phyloP scores from a whole-genome alignment of 1,284 basidiomycete species.

The Leccinum cinnamomeum region DNA sequence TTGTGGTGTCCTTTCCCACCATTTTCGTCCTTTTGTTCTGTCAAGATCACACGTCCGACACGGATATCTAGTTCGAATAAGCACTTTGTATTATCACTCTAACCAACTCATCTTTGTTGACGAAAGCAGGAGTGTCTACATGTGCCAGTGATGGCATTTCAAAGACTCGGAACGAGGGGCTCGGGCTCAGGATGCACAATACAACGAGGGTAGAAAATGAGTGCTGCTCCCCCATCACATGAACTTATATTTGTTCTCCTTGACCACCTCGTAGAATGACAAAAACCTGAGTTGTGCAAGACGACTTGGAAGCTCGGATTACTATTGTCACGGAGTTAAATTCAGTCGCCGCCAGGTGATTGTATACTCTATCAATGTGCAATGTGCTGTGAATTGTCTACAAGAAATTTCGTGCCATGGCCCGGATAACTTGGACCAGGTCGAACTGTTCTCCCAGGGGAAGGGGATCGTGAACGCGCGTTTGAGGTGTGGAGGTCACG shows the following conservation, averaged over 20 bases:
- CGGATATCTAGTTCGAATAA: neutral
- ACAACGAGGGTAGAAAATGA: neutral
- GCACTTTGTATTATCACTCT: neutral
- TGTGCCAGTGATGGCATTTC: no score
- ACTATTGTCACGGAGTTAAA: neutral
- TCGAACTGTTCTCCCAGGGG: neutral
- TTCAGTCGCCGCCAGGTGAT: neutral
- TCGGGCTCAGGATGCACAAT: neutral
- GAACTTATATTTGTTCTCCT: neutral
- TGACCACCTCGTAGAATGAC: neutral
- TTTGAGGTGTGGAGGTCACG: constrained; percentile 17
- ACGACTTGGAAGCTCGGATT: neutral
- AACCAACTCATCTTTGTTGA: neutral
- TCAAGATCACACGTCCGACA: neutral
- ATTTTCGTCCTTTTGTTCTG: neutral
- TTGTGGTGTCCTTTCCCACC: neutral
- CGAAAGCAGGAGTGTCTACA: neutral
- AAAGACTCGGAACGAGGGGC: no score
- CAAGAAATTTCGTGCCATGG: neutral
- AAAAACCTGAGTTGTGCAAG: neutral
- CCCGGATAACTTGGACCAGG: no score
- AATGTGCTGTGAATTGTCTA: neutral
- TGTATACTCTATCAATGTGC: neutral
- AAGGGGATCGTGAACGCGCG: constrained; percentile 2
- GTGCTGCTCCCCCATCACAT: neutral